phyloP scores from a whole-genome alignment of 129 eudicot species.

The Heracleum sosnowskyi region DNA sequence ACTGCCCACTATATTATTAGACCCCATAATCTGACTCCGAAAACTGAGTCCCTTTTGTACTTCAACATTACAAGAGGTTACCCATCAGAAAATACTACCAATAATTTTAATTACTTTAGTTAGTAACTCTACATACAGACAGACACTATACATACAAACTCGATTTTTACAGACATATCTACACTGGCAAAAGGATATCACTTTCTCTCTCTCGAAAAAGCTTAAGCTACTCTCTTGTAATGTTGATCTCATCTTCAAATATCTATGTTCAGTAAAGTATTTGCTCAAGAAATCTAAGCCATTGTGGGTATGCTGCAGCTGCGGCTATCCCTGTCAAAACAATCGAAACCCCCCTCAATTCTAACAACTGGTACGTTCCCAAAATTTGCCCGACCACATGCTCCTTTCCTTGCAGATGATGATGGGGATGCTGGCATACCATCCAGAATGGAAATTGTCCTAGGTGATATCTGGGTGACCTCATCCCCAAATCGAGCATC shows the following conservation, averaged over 20 bases:
- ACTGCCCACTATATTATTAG: conserved; percentile 30
- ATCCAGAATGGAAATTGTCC: conserved; percentile 47
- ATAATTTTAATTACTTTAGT: conserved; percentile 13
- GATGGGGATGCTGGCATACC: conserved; percentile 45
- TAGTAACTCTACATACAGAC: conserved; percentile 14
- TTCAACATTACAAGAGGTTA: conserved; percentile 24
- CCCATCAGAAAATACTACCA: conserved; percentile 7
- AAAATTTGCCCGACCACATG: conserved; percentile 68
- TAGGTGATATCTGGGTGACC: conserved; percentile 46
- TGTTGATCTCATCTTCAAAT: neutral
- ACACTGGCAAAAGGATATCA: conserved; percentile 33
- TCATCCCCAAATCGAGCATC: conserved; percentile 84
- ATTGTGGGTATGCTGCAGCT: conserved; percentile 91
- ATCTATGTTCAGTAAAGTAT: neutral
- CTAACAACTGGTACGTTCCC: conserved; percentile 88
- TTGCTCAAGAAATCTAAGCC: conserved; percentile 39
- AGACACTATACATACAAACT: conserved; percentile 10
- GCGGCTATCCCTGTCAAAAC: conserved; percentile 82
- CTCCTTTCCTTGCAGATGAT: conserved; percentile 56
- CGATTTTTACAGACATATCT: conserved; percentile 19
- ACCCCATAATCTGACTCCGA: conserved; percentile 12
- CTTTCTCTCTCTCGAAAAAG: conserved; percentile 23
- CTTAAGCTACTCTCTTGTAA: neutral
- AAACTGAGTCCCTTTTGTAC: neutral
- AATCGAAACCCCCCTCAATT: conserved; percentile 84